Evolutionary conservation across 257 asterid genomes (phyloP).

Genomic region (Henckelia pumila): DNA sequence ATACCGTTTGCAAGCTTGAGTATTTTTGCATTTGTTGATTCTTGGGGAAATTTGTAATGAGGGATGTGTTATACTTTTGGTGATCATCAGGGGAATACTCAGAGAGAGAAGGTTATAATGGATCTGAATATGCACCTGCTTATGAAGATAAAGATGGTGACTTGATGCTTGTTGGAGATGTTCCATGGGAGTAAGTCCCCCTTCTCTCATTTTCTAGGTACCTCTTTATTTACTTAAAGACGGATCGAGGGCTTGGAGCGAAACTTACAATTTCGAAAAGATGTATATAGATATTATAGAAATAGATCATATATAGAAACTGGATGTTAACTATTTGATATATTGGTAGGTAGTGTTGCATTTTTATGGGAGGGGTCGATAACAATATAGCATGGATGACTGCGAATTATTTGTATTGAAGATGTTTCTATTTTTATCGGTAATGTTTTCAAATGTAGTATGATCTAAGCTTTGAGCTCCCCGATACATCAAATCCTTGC

Average conservation of each 20-base stretch:
- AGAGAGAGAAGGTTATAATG: slow-evolving; percentile 62
- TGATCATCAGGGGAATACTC: slow-evolving; percentile 37
- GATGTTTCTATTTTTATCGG: no score
- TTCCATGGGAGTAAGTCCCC: slow-evolving; percentile 61
- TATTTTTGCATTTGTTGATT: not conserved
- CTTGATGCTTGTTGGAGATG: slow-evolving; percentile 73
- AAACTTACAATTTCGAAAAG: no score
- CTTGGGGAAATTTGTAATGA: not conserved
- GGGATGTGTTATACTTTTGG: not conserved
- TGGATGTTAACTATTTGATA: not conserved
- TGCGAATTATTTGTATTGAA: no score
- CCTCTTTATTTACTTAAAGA: not conserved
- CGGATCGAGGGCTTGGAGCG: not conserved
- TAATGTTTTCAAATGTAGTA: no score
- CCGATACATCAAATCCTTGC: not conserved
- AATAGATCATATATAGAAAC: not conserved
- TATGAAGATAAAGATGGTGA: slow-evolving; percentile 79
- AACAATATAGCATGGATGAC: no score
- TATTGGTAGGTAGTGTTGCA: slow-evolving; percentile 14
- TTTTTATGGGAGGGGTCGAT: not conserved
- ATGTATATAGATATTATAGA: no score
- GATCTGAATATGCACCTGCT: slow-evolving; percentile 60
- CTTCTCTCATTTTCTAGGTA: not conserved
- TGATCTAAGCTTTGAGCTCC: not conserved
- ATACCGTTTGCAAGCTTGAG: not conserved